Evolutionary conservation across 2,329 filamentous ascomycete genomes (phyloP).

Genomic region (Colletotrichum filicis): DNA sequence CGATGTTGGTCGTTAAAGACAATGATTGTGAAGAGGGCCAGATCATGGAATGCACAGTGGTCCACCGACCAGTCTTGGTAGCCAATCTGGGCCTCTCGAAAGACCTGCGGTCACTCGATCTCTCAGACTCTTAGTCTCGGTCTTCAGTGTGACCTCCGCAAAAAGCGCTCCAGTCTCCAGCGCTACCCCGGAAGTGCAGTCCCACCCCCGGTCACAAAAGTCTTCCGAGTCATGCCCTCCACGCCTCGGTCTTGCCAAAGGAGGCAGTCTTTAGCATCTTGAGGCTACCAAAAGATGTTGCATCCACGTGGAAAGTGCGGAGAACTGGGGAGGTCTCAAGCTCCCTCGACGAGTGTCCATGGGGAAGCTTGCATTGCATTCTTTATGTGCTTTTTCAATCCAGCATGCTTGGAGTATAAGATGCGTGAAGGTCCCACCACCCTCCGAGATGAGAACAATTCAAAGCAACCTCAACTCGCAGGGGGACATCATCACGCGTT

Average conservation of each 20-base stretch:
- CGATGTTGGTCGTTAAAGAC: not conserved
- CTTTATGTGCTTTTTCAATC: not conserved
- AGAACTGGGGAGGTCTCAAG: conserved; percentile 7
- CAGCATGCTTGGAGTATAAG: conserved; percentile 4
- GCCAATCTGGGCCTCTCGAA: not conserved
- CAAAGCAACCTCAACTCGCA: not conserved
- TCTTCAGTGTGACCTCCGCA: conserved; percentile 6
- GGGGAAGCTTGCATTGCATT: conserved; percentile 1
- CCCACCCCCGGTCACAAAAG: conserved; percentile 5
- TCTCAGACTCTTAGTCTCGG: not conserved
- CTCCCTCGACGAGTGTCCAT: not conserved
- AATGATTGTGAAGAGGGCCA: too few relatives aligned
- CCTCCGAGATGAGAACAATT: too few relatives aligned
- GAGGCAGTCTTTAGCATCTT: conserved; percentile 17
- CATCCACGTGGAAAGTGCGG: conserved; percentile 25
- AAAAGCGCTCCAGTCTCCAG: not conserved
- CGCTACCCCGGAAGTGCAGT: not conserved
- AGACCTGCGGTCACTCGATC: not conserved
- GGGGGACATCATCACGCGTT: not conserved
- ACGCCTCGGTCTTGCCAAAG: conserved; percentile 4
- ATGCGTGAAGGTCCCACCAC: conserved; percentile 12
- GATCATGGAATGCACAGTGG: too few relatives aligned
- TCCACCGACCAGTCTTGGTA: not conserved
- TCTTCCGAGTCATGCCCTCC: conserved; percentile 8
- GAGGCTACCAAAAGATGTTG: not conserved